Conservation (phyloP, 75 land plant species). For the Gnetum montanum region DNA sequence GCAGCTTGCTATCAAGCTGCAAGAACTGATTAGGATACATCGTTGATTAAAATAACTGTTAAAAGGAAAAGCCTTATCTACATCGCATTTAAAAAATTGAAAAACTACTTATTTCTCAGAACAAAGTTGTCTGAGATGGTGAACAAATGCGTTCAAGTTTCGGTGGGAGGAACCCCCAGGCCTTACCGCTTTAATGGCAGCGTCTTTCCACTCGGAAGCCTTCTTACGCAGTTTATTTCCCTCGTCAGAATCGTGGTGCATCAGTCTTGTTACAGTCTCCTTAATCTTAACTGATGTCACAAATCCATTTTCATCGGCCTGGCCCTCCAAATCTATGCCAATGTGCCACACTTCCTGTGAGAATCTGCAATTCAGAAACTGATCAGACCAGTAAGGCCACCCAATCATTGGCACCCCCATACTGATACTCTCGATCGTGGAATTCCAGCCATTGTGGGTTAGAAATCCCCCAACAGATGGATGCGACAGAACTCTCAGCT, state of each 20-base stretch:
- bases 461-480: conserved; percentile 2
- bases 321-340: not conserved
- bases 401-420: conserved; percentile 8
- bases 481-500: conserved; percentile 4
- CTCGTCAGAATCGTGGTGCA: not conserved
- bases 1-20: no score
- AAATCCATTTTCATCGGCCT: not conserved
- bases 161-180: not conserved
- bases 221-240: not conserved
- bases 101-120: no score
- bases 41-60: no score
- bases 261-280: not conserved
- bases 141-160: not conserved
- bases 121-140: no score
- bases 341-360: conserved; percentile 3
- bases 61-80: no score
- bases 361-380: conserved; percentile 2
- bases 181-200: not conserved
- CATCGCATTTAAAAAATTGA: no score
- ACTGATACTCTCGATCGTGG: conserved; percentile 5
- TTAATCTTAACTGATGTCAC: not conserved
- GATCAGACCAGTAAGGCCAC: conserved; percentile 13
- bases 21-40: no score
- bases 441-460: conserved; percentile 12
- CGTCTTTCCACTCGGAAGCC: not conserved